Evolutionary conservation across 768 basidiomycete genomes (phyloP).

Genomic region (Lactarius indigo): DNA sequence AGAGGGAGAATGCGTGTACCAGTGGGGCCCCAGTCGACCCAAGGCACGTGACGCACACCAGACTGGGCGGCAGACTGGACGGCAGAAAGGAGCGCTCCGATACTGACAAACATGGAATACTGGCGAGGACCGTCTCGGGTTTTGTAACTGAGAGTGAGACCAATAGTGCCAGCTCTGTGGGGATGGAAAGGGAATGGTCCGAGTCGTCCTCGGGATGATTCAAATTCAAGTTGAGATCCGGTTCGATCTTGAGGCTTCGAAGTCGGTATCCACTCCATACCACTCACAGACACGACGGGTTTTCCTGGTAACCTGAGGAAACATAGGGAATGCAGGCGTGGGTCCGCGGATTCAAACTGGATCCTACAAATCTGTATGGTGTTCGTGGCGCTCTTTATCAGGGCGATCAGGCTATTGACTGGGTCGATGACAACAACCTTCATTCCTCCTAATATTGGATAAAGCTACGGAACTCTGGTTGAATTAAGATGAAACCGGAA

Average conservation of each 20-base stretch:
- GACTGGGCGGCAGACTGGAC: neutral
- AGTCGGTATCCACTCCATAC: conserved; percentile 12
- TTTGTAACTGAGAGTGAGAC: neutral
- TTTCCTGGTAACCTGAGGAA: conserved; percentile 6
- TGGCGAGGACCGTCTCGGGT: neutral
- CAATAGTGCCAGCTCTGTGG: conserved; percentile 10
- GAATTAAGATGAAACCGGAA: neutral
- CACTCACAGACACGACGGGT: neutral
- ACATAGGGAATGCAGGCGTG: conserved; percentile 1
- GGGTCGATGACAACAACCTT: conserved; percentile 5
- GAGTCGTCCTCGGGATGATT: neutral
- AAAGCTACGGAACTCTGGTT: neutral
- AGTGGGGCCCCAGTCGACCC: conserved; percentile 16
- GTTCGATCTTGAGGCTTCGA: neutral
- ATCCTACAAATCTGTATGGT: conserved; percentile 8
- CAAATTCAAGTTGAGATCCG: no score
- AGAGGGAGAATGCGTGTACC: neutral
- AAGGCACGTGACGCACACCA: neutral
- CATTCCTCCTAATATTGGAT: neutral
- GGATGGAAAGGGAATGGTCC: conserved; percentile 11
- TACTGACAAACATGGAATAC: conserved; percentile 9
- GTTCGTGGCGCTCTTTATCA: conserved; percentile 1
- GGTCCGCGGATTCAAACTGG: neutral
- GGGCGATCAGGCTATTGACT: conserved; percentile 1
- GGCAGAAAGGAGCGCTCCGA: neutral